These are phyloP conservation scores for Colletotrichum salicis DNA, from an alignment of 2,329 filamentous ascomycete species.

Conservation along the genomic window DNA sequence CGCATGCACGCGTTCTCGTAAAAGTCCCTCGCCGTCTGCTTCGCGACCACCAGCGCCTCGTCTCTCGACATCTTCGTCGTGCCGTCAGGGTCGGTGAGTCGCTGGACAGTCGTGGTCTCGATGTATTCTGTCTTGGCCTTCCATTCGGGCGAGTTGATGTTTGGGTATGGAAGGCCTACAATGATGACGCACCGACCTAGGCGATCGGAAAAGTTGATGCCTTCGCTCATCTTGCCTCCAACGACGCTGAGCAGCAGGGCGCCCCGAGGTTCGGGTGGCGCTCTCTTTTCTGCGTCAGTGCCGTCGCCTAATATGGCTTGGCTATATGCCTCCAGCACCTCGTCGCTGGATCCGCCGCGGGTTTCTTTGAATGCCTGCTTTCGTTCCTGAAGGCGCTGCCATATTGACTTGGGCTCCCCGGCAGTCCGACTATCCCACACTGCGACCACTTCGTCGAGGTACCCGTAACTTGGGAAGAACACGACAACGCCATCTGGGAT, in stretches of 20 bases:
- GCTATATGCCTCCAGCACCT: conserved; percentile 79
- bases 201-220: conserved; percentile 95
- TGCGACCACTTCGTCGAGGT: conserved; percentile 78
- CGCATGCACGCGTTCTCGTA: conserved; percentile 98
- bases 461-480: conserved; percentile 96
- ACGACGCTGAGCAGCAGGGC: conserved; percentile 90
- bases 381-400: conserved; percentile 65
- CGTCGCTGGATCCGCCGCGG: conserved; percentile 69
- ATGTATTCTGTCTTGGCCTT: conserved; percentile 91
- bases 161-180: conserved; percentile 93
- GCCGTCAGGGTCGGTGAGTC: conserved; percentile 46
- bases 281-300: not conserved
- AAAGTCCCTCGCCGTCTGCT: conserved; percentile 76
- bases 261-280: conserved; percentile 57
- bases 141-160: conserved; percentile 90
- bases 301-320: conserved; percentile 67
- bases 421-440: conserved; percentile 64
- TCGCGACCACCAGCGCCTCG: conserved; percentile 52
- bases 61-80: conserved; percentile 34
- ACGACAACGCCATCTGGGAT: conserved; percentile 92
- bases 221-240: conserved; percentile 94
- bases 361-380: conserved; percentile 73
- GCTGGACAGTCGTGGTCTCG: conserved; percentile 65
- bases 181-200: conserved; percentile 91
- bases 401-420: conserved; percentile 56